Evolutionary conservation across 805 yeast species (phyloP).

Genomic region (Trichomonascus vanleenenianus): DNA sequence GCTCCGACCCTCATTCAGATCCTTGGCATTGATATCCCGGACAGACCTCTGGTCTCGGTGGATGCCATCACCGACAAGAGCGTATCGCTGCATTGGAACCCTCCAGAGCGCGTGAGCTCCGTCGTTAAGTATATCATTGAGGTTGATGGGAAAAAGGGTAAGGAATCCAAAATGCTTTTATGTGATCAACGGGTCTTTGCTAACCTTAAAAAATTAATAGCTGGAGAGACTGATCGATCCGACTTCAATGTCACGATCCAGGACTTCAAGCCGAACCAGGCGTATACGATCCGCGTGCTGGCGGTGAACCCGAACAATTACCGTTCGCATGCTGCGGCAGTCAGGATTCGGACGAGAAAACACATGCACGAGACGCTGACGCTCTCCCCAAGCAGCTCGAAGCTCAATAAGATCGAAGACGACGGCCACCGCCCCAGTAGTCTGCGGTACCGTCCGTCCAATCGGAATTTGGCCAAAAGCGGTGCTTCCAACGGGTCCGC

Average conservation of each 20-base stretch:
- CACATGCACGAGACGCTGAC: constrained; percentile 19
- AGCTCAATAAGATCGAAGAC: background rate
- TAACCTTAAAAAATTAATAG: background rate
- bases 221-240: constrained; percentile 29
- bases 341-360: constrained; percentile 24
- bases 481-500: no score
- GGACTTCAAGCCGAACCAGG: constrained; percentile 26
- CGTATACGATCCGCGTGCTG: constrained; percentile 27
- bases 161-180: background rate
- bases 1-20: constrained; percentile 27
- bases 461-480: background rate
- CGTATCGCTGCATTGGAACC: constrained; percentile 29
- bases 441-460: constrained; percentile 4
- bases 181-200: background rate
- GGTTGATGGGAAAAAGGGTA: constrained; percentile 26
- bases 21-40: constrained; percentile 31
- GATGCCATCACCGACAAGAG: constrained; percentile 25
- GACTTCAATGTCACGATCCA: constrained; percentile 27
- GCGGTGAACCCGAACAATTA: constrained; percentile 27
- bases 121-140: constrained; percentile 26
- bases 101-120: constrained; percentile 25
- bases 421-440: background rate
- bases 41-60: constrained; percentile 26
- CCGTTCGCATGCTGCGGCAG: constrained; percentile 19
- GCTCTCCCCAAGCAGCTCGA: constrained; percentile 1